phyloP scores from a whole-genome alignment of 2,329 filamentous ascomycete species.

The Calonectria multiphialidica region DNA sequence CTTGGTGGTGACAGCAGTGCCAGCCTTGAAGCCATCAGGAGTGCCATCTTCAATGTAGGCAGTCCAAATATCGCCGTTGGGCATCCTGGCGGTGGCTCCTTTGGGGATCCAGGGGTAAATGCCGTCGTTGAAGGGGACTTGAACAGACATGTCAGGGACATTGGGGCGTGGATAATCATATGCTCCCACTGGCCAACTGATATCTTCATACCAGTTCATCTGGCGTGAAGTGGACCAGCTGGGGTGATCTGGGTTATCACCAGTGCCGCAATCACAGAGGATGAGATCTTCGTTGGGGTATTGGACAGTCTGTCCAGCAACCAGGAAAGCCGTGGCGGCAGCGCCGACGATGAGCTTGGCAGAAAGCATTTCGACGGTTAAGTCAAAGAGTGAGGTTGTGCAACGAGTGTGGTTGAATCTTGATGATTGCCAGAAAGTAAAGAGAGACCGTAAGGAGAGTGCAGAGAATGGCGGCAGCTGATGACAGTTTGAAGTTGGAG shows the following conservation, averaged over 20 bases:
- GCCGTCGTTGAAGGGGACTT: conserved; percentile 54
- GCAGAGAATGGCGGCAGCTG: not conserved
- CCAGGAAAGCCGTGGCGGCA: conserved; percentile 38
- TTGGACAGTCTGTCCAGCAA: conserved; percentile 38
- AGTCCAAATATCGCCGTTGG: conserved; percentile 55
- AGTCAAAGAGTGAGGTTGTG: not conserved
- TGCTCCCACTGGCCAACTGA: conserved; percentile 51
- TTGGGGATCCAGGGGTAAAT: conserved; percentile 54
- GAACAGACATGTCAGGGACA: conserved; percentile 53
- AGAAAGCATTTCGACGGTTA: conserved; percentile 36
- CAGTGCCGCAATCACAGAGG: conserved; percentile 57
- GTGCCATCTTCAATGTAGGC: conserved; percentile 56
- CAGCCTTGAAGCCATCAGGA: conserved; percentile 54
- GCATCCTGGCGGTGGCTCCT: conserved; percentile 53
- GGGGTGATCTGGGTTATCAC: conserved; percentile 53
- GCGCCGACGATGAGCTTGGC: conserved; percentile 37
- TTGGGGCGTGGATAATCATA: conserved; percentile 47
- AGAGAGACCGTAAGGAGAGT: too few species aligned
- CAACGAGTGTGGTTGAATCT: not conserved
- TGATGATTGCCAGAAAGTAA: not conserved
- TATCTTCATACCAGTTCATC: conserved; percentile 57
- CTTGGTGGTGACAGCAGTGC: conserved; percentile 54
- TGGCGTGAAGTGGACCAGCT: conserved; percentile 58
- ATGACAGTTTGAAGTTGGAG: not conserved
- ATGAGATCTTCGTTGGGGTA: conserved; percentile 52